phyloP scores from a whole-genome alignment of 805 yeast species.

The Blastobotrys terrestris region DNA sequence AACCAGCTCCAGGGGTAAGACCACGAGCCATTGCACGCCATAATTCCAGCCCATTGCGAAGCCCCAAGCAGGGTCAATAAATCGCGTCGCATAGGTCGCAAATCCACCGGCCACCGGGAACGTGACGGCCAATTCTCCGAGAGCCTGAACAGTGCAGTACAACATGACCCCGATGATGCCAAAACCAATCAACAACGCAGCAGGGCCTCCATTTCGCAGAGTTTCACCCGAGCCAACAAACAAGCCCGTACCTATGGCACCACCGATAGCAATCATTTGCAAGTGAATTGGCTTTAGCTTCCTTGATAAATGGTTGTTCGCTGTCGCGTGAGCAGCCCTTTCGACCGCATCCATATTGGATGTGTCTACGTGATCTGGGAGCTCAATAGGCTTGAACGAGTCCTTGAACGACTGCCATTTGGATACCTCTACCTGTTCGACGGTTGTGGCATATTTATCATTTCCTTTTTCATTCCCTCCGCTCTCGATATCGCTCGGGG shows the following conservation, averaged over 20 bases:
- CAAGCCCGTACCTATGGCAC: constrained; percentile 68
- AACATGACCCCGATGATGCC: constrained; percentile 55
- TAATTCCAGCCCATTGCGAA: constrained; percentile 68
- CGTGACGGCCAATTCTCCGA: constrained; percentile 63
- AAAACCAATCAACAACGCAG: constrained; percentile 51
- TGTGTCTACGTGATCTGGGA: constrained; percentile 14
- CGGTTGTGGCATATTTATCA: not conserved
- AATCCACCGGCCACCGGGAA: constrained; percentile 53
- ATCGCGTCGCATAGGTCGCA: constrained; percentile 48
- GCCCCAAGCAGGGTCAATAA: constrained; percentile 56
- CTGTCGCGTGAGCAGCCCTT: constrained; percentile 37
- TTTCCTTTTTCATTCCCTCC: not conserved
- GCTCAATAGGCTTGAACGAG: constrained; percentile 33
- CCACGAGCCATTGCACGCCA: constrained; percentile 52
- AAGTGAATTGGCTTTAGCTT: constrained; percentile 33
- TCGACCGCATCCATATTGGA: constrained; percentile 32
- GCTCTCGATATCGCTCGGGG: not conserved
- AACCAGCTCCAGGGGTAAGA: constrained; percentile 56
- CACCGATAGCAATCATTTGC: constrained; percentile 73
- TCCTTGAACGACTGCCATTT: constrained; percentile 34
- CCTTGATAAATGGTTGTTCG: constrained; percentile 52
- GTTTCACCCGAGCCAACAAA: constrained; percentile 61
- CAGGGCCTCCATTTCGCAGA: constrained; percentile 57
- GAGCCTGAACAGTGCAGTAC: constrained; percentile 51
- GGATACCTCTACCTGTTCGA: constrained; percentile 6